These are phyloP conservation scores for Phytophthora cryptogea DNA, from an alignment of 352 stramenopile species.

Conservation along the genomic window DNA sequence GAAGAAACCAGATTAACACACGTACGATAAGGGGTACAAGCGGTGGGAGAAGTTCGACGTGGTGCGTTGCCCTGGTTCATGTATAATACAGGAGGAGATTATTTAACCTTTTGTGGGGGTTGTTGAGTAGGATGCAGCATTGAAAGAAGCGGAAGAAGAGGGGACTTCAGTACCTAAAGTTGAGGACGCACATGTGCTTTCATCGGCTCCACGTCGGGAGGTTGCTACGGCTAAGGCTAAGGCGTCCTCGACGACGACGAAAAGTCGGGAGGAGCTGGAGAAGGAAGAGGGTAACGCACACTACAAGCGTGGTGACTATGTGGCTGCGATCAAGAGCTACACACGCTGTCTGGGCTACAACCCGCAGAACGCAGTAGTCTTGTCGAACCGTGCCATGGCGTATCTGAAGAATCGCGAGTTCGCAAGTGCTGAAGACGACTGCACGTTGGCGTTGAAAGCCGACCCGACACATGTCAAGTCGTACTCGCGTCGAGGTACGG, in stretches of 20 bases:
- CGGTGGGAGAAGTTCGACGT: slow-evolving; percentile 92
- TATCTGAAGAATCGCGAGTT: slow-evolving; percentile 89
- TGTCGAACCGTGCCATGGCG: slow-evolving; percentile 92
- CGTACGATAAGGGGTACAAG: slow-evolving; percentile 91
- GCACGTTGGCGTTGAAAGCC: slow-evolving; percentile 76
- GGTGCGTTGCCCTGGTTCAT: slow-evolving; percentile 33
- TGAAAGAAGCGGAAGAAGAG: slow-evolving; percentile 47
- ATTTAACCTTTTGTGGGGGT: neutral
- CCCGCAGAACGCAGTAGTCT: slow-evolving; percentile 67
- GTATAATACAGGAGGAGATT: neutral
- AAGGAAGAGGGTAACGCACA: slow-evolving; percentile 92
- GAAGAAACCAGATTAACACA: slow-evolving; percentile 67
- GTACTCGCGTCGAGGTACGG: slow-evolving; percentile 78
- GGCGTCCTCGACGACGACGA: neutral
- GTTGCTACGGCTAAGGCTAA: slow-evolving; percentile 8
- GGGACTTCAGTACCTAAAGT: neutral
- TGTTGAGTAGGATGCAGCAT: slow-evolving; percentile 45
- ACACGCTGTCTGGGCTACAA: slow-evolving; percentile 83
- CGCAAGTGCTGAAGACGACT: slow-evolving; percentile 90
- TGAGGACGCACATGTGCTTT: neutral
- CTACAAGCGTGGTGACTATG: slow-evolving; percentile 87
- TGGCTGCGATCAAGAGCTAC: slow-evolving; percentile 91
- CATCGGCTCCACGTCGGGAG: slow-evolving; percentile 5
- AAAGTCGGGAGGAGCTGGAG: slow-evolving; percentile 72
- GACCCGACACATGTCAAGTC: slow-evolving; percentile 89